Evolutionary conservation across 768 basidiomycete genomes (phyloP).

Genomic region (Stropharia rugosoannulata): DNA sequence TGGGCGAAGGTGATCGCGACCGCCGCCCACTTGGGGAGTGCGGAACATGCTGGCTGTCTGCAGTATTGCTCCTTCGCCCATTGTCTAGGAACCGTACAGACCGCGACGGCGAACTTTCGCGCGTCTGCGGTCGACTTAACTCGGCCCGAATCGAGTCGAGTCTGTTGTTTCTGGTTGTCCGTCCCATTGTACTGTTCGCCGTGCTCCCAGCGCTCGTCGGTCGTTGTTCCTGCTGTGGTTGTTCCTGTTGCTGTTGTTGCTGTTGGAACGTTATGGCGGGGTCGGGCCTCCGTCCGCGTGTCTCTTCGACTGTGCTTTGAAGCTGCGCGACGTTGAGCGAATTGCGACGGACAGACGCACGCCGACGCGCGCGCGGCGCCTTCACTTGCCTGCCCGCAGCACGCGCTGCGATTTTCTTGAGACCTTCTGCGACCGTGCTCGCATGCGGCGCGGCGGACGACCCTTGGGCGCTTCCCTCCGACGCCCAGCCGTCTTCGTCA

Average conservation of each 20-base stretch:
- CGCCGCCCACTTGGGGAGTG: neutral
- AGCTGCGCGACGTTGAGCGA: slow-evolving; percentile 1
- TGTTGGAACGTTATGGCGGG: neutral
- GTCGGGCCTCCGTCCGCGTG: neutral
- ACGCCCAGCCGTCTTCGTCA: slow-evolving; percentile 66
- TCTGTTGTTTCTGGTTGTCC: slow-evolving; percentile 28
- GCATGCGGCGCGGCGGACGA: neutral
- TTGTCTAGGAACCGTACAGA: slow-evolving; percentile 39
- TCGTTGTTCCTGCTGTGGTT: too few species aligned
- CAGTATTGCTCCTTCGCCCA: slow-evolving; percentile 1
- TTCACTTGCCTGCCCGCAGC: slow-evolving; percentile 1
- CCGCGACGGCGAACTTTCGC: slow-evolving; percentile 45
- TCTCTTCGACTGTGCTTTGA: slow-evolving; percentile 6
- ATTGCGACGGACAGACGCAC: neutral
- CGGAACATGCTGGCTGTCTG: neutral
- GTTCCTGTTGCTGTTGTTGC: too few species aligned
- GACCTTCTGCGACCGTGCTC: neutral
- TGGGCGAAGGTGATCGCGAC: neutral
- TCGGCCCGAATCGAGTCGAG: slow-evolving; percentile 29
- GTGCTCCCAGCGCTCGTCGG: too few species aligned
- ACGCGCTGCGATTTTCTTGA: slow-evolving; percentile 5
- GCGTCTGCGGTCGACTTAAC: slow-evolving; percentile 27
- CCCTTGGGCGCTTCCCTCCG: slow-evolving; percentile 36
- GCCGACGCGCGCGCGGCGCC: neutral
- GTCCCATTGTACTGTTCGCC: slow-evolving; percentile 8